A percentile compares a stretch with the other conserved stretches of the same genome.
Conservation (phyloP, 257 asterid species). For the Asclepias syriaca region DNA sequence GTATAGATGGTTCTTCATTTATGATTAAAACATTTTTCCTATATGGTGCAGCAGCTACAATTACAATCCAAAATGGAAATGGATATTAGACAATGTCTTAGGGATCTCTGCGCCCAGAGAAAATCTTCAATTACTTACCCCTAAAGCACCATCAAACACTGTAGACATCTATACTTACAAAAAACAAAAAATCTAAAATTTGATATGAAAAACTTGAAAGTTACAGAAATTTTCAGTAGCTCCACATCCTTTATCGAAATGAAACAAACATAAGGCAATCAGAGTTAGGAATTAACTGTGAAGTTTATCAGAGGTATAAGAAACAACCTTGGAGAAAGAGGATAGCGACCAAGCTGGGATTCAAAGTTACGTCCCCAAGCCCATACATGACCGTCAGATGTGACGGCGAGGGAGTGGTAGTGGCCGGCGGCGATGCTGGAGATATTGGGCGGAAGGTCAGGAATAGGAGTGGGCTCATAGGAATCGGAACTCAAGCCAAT, state of each 20-base stretch:
- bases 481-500: slow-evolving; percentile 59
- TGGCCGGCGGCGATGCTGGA: slow-evolving; percentile 75
- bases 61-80: background rate
- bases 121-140: background rate
- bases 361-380: slow-evolving; percentile 91
- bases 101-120: background rate
- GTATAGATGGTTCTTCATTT: background rate
- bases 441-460: slow-evolving; percentile 62
- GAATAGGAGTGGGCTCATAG: slow-evolving; percentile 80
- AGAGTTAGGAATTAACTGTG: background rate
- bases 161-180: too few species aligned
- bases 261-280: background rate
- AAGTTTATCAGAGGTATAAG: background rate
- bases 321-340: slow-evolving; percentile 52
- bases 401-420: slow-evolving; percentile 90
- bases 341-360: slow-evolving; percentile 68
- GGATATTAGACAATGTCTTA: background rate
- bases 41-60: background rate
- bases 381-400: slow-evolving; percentile 71
- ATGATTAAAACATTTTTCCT: background rate
- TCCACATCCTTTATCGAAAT: background rate
- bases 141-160: background rate
- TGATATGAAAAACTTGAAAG: background rate
- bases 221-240: background rate
- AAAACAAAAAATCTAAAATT: background rate